Evolutionary conservation across 2,329 filamentous ascomycete genomes (phyloP).

Genomic region (Hymenoscyphus fructigenus): DNA sequence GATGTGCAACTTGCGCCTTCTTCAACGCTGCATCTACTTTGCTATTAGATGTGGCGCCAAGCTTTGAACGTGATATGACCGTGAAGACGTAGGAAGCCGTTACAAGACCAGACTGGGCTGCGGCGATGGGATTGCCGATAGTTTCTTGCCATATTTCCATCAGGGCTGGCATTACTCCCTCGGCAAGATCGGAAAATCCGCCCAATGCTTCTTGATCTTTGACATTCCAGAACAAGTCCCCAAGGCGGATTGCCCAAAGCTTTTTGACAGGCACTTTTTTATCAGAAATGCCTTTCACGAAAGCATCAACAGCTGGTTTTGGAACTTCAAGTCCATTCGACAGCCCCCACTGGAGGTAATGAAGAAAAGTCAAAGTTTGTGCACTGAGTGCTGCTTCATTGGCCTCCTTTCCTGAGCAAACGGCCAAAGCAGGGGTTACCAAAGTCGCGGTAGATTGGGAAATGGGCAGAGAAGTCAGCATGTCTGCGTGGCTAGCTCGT

Average conservation of each 20-base stretch:
- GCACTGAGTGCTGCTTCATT: slow-evolving; percentile 80
- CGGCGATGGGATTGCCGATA: slow-evolving; percentile 70
- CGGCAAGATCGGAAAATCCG: slow-evolving; percentile 51
- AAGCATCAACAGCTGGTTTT: slow-evolving; percentile 65
- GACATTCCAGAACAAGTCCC: slow-evolving; percentile 65
- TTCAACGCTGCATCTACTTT: slow-evolving; percentile 58
- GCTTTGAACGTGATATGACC: slow-evolving; percentile 57
- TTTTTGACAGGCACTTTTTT: slow-evolving; percentile 78
- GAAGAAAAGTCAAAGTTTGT: slow-evolving; percentile 70
- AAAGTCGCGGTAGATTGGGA: slow-evolving; percentile 64
- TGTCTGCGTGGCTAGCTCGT: slow-evolving; percentile 76
- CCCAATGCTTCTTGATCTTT: slow-evolving; percentile 47
- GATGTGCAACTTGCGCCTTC: slow-evolving; percentile 60
- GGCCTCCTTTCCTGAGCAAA: slow-evolving; percentile 76
- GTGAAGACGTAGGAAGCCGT: slow-evolving; percentile 74
- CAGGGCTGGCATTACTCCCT: slow-evolving; percentile 54
- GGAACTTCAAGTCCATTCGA: slow-evolving; percentile 60
- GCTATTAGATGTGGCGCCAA: slow-evolving; percentile 53
- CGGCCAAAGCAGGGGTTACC: slow-evolving; percentile 64
- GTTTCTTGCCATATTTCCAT: slow-evolving; percentile 76
- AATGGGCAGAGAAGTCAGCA: slow-evolving; percentile 65
- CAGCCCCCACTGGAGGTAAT: slow-evolving; percentile 63
- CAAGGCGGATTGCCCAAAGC: slow-evolving; percentile 75
- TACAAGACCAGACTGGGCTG: slow-evolving; percentile 80
- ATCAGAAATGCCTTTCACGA: slow-evolving; percentile 79